Evolutionary conservation across 768 basidiomycete genomes (phyloP), one percentile per base, ranked within the genome.

Genomic region (Dioszegia crocea): DNA sequence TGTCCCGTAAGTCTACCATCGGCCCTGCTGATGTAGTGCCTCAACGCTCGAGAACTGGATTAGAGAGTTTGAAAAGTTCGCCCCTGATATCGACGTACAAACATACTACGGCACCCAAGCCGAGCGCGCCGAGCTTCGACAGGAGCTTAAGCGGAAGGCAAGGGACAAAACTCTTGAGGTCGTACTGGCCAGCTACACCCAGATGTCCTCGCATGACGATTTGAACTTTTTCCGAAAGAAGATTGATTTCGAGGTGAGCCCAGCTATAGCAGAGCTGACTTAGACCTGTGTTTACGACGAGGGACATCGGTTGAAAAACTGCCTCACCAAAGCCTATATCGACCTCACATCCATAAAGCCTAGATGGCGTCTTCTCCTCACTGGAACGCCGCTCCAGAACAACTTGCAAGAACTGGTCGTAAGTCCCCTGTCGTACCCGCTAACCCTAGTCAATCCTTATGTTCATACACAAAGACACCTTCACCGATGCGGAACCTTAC

Each of bases 41-140:
- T 98, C 94, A 3, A 97, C 93, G 0, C 80, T 98, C 24, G 96
- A 99, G 77, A 99, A 99, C 70, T 99, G 96, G 96, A 88, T 91
- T 76, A 84, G 96, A 65, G 96, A 99, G 78, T 98, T 99, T 71
- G 83, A 85, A 24, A 85, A 86, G 31, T 99, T 99, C 70, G 88
- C 88, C 2, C 92, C 92, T 4, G 82, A 82, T 5, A 86, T 99
- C 73, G 81, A 84, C 17, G 84, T 97, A 5, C 86, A 88, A 72
- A 89, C 89, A 12, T 99, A 98, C 76, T 99, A 98, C 67, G 96
- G 91, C 4, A 84, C 86, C 27, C 96, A 96, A 79, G 85, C 87
- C 12, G 92, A 97, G 51, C 85, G 96, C 21, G 79, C 83, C 1
- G 78, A 80, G 47, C 82, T 96, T 21, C 83, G 91, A 9, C 82